Evolutionary conservation across 2,329 filamentous ascomycete species (phyloP), one percentile per base, ranked within the genome.

Genomic region (Dactylella cylindrospora): DNA sequence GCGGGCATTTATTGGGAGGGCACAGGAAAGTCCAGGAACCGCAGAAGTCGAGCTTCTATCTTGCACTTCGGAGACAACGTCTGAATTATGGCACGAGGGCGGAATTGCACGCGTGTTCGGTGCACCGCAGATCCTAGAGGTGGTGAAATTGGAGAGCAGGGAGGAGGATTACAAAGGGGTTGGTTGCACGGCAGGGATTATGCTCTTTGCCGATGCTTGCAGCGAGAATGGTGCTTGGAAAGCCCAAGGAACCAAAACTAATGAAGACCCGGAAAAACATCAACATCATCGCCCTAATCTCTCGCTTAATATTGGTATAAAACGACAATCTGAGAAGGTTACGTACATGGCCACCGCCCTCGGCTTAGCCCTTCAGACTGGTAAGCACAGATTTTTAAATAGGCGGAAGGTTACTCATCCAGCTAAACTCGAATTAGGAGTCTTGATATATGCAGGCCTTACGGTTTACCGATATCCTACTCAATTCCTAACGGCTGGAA

Each of bases 261-360:
- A 25, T n/a, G 17, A 9, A 5, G 28, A 23, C 7, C 3, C 5
- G 3, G 15, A 20, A 13, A 10, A 26, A 23, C 9, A 31, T 4
- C 32, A 25, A 6, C 28, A 43, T 32, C 44, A 25, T 52, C 33
- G n/a, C 3, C 57, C 55, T 1, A 66, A 64, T 22, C 13, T 66
- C 1, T 59, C 51, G 2, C 23, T 66, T 6, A 66, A 66, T 28
- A 31, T 64, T 8, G 57, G 64, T 6, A 66, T 66, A 8, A 64
- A 43, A 10, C 33, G 46, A 12, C 28, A 41, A 7, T 5, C 29
- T 1, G 10, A 3, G 4, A 33, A 1, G 20, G 32, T 49, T 8
- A 33, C 53, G 9, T 46, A 52, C 2, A 17, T 17, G 0, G 47
- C 64, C 22, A 50, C 49, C 3, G 15, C 53, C 13, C 19, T 57